Conservation (phyloP, 1,284 basidiomycete species). For the Cutaneotrichosporon curvatum region DNA sequence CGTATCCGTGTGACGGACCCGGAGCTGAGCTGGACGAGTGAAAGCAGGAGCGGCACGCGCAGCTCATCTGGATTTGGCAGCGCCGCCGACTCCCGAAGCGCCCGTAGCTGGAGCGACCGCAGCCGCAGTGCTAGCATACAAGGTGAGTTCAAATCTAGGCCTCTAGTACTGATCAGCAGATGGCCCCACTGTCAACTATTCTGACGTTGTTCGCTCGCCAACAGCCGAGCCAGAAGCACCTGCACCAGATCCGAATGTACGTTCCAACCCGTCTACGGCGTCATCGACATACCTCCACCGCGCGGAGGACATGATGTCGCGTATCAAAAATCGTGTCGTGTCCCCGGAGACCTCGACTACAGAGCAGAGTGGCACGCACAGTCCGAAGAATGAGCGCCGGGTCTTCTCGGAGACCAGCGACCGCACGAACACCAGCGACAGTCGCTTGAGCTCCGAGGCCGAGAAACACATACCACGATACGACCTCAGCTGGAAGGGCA, state of each 20-base stretch:
- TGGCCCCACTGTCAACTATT: constrained; percentile 25
- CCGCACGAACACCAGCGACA: constrained; percentile 11
- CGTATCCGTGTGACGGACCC: constrained; percentile 34
- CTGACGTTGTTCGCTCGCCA: background rate
- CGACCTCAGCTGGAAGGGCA: background rate
- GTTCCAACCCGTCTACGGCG: constrained; percentile 40
- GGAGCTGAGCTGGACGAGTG: constrained; percentile 29
- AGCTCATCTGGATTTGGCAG: background rate
- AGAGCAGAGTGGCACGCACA: background rate
- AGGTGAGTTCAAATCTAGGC: background rate
- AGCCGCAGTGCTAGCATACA: constrained; percentile 2
- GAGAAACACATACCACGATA: constrained; percentile 2
- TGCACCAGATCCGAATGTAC: constrained; percentile 8
- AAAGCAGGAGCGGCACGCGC: constrained; percentile 16
- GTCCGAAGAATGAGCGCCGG: constrained; percentile 1
- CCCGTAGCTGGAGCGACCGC: background rate
- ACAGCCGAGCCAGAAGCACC: background rate
- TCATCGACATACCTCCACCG: constrained; percentile 59
- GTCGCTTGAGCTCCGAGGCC: constrained; percentile 1
- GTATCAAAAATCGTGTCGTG: constrained; percentile 55
- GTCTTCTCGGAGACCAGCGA: constrained; percentile 39
- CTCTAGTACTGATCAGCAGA: background rate
- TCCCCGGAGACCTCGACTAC: constrained; percentile 32
- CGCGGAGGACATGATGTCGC: constrained; percentile 71
- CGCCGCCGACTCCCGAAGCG: background rate